Evolutionary conservation across 305 asterid species (phyloP).

Genomic region (Plantago coronopus): DNA sequence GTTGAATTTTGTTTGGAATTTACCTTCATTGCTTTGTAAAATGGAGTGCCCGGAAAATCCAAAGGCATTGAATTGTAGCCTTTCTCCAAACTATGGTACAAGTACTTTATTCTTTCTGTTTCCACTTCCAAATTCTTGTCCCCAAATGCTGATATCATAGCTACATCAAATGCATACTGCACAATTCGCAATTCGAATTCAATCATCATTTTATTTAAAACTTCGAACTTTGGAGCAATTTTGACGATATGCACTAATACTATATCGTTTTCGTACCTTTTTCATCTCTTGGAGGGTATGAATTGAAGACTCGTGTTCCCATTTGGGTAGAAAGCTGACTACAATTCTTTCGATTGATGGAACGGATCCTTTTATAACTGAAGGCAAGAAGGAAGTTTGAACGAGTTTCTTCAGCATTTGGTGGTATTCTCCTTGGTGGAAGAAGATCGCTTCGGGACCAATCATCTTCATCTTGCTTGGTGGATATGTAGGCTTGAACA

Average conservation of each 20-base stretch:
- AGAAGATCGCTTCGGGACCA: conserved; percentile 62
- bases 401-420: conserved; percentile 48
- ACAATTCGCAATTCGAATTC: background rate
- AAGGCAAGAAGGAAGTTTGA: conserved; percentile 44
- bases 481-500: conserved; percentile 69
- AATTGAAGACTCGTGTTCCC: conserved; percentile 37
- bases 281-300: conserved; percentile 57
- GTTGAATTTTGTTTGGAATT: background rate
- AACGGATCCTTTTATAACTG: conserved; percentile 34
- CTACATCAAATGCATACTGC: conserved; percentile 81
- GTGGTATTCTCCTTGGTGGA: conserved; percentile 62
- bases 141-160: conserved; percentile 53
- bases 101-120: conserved; percentile 34
- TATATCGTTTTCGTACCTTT: conserved; percentile 28
- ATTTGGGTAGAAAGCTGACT: conserved; percentile 32
- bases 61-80: conserved; percentile 75
- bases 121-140: conserved; percentile 32
- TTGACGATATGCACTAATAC: background rate
- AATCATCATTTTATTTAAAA: background rate
- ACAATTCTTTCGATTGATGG: conserved; percentile 39
- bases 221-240: background rate
- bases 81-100: conserved; percentile 48
- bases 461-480: conserved; percentile 56
- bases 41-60: conserved; percentile 56
- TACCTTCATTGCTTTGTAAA: conserved; percentile 63